Evolutionary conservation across 2,329 filamentous ascomycete genomes (phyloP).

Genomic region (Teratosphaeria destructans): DNA sequence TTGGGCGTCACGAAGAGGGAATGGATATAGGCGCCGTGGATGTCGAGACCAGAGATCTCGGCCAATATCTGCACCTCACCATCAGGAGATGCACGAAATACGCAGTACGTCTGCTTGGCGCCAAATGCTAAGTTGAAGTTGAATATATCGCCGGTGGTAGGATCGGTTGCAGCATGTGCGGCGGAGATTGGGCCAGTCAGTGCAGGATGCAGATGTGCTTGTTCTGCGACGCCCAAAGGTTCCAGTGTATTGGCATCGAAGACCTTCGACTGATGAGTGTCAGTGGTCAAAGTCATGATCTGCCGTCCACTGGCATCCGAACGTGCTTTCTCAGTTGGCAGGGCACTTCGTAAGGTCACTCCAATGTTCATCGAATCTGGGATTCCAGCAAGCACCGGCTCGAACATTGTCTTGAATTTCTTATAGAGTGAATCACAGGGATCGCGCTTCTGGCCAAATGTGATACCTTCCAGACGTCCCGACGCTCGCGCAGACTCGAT

Average conservation of each 20-base stretch:
- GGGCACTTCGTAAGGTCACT: slow-evolving; percentile 40
- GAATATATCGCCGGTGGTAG: slow-evolving; percentile 61
- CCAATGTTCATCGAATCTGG: slow-evolving; percentile 42
- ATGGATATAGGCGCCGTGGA: slow-evolving; percentile 64
- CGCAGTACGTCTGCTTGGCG: slow-evolving; percentile 48
- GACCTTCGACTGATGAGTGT: slow-evolving; percentile 50
- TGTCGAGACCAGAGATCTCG: slow-evolving; percentile 40
- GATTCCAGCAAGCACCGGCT: slow-evolving; percentile 9
- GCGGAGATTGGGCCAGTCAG: slow-evolving; percentile 58
- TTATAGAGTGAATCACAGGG: slow-evolving; percentile 64
- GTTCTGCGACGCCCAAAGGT: slow-evolving; percentile 53
- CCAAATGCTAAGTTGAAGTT: slow-evolving; percentile 71
- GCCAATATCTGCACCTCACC: slow-evolving; percentile 53
- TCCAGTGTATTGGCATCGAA: slow-evolving; percentile 63
- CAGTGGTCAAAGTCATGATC: slow-evolving; percentile 47
- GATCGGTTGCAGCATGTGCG: slow-evolving; percentile 63
- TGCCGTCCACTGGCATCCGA: background rate
- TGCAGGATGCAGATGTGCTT: slow-evolving; percentile 54
- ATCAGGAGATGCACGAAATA: slow-evolving; percentile 49
- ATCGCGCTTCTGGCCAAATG: slow-evolving; percentile 62
- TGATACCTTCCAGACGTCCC: slow-evolving; percentile 47
- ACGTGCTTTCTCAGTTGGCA: background rate
- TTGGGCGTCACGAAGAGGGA: slow-evolving; percentile 64
- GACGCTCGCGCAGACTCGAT: slow-evolving; percentile 50
- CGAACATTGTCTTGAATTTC: slow-evolving; percentile 58